Percentiles rank a stretch among this genome's conserved stretches.
Evolutionary conservation across 2,329 filamentous ascomycete genomes (phyloP).

Genomic region (Beauveria pseudobassiana): DNA sequence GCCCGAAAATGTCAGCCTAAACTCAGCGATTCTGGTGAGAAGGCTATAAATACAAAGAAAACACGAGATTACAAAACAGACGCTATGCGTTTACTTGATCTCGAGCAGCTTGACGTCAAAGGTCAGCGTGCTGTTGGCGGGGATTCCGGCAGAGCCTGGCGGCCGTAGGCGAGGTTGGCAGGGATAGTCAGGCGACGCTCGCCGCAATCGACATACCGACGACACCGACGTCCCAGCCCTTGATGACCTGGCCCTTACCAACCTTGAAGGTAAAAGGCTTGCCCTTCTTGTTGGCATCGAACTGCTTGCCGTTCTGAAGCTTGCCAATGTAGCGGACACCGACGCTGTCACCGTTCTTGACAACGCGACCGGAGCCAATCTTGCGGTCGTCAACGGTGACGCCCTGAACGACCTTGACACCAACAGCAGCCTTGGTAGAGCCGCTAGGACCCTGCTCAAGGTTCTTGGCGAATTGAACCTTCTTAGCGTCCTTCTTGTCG

Average conservation of each 20-base stretch:
- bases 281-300: constrained; percentile 98
- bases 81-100: constrained; percentile 58
- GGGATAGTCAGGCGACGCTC: constrained; percentile 92
- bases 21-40: neutral
- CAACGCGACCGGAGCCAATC: constrained; percentile 71
- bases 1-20: constrained; percentile 13
- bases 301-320: constrained; percentile 87
- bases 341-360: constrained; percentile 85
- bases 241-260: constrained; percentile 92
- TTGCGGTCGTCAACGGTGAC: constrained; percentile 96
- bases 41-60: constrained; percentile 16
- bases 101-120: constrained; percentile 87
- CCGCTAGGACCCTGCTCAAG: constrained; percentile 92
- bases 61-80: neutral
- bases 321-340: constrained; percentile 98
- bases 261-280: constrained; percentile 96
- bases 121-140: constrained; percentile 79
- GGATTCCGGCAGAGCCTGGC: constrained; percentile 74
- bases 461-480: constrained; percentile 98
- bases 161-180: constrained; percentile 81
- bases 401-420: constrained; percentile 75
- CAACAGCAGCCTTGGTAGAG: constrained; percentile 52
- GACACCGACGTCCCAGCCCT: constrained; percentile 96
- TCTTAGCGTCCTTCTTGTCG: constrained; percentile 67
- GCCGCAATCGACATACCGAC: constrained; percentile 83